Percentiles rank a stretch among this genome's conserved stretches.
phyloP scores from a whole-genome alignment of 2,329 filamentous ascomycete species.

The Cordyceps fumosorosea region DNA sequence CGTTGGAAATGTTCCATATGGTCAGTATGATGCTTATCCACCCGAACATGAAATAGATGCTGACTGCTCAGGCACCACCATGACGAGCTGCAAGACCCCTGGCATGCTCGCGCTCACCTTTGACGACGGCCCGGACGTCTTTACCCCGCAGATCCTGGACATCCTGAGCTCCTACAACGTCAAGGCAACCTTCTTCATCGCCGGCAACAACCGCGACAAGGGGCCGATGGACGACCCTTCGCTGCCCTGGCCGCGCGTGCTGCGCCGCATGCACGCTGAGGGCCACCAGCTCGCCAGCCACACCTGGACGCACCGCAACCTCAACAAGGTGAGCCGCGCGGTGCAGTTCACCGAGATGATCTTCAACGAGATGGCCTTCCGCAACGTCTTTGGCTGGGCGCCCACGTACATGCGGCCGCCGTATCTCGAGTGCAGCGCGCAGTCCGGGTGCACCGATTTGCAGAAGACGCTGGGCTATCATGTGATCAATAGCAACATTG shows the following conservation, averaged over 20 bases:
- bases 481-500: conserved; percentile 49
- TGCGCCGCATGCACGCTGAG: conserved; percentile 33
- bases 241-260: conserved; percentile 28
- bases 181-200: conserved; percentile 37
- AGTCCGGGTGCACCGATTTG: conserved; percentile 32
- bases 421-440: conserved; percentile 35
- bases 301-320: conserved; percentile 41
- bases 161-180: conserved; percentile 24
- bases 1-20: conserved; percentile 31
- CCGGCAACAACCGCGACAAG: conserved; percentile 35
- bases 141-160: conserved; percentile 36
- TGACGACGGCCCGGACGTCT: conserved; percentile 40
- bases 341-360: conserved; percentile 33
- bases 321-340: conserved; percentile 29
- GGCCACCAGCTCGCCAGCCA: conserved; percentile 43
- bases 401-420: conserved; percentile 40
- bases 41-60: neutral
- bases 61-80: conserved; percentile 23
- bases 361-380: conserved; percentile 38
- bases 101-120: conserved; percentile 38
- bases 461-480: conserved; percentile 44
- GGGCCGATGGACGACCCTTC: conserved; percentile 32
- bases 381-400: conserved; percentile 34
- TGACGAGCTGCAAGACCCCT: conserved; percentile 29
- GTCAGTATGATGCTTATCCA: conserved; percentile 19